Base-by-base conservation (phyloP, 2,329 filamentous ascomycete genomes). In the Tolypocladium endophyticum region DNA sequence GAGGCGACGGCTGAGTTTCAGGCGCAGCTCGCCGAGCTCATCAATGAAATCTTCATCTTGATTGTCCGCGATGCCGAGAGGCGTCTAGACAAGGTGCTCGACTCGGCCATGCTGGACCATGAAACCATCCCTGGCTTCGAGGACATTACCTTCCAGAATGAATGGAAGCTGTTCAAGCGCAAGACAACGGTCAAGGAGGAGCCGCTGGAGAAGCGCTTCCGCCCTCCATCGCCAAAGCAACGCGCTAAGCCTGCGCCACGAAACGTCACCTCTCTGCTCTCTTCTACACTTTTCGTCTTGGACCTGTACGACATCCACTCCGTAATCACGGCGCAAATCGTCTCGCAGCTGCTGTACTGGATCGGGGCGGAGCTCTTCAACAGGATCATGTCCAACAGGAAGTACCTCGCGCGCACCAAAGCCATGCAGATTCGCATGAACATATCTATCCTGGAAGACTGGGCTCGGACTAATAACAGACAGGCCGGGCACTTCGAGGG, bases 391-490 rank as follows among this genome's bases (percentile, higher is more conserved):
- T 93, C 90, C 36, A 97, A 95, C 69, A 86, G 91, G 64, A 92
- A 93, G 71, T 99, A 97, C 69, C 81, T 99, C 12, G 93, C 94
- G 7, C 84, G 94, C 58, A 99, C 94, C 23, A 99, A 99, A 74
- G 94, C 94, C 4, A 99, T 99, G 94, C 94, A 99, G 72, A 97
- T 99, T 67, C 90, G 94, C 65, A 97, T 99, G 92, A 99, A 99
- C 71, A 86, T 99, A 8, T 97, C 94, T 0, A 88, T 87, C 9
- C 78, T 99, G 25, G 94, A 99, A 73, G 94, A 99, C 70, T 99
- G 94, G 94, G 93, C 94, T 1, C 84, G 93, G 36, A 82, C 85
- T 20, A 99, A 99, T 74, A 97, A 96, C 71, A 85, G 94, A 35
- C 88, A 95, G 66, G 92, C 94, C 1, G 94, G 97, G 70, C 93